phyloP scores from a whole-genome alignment of 73 alveolate genomes.

The Tetrahymena thermophila region DNA sequence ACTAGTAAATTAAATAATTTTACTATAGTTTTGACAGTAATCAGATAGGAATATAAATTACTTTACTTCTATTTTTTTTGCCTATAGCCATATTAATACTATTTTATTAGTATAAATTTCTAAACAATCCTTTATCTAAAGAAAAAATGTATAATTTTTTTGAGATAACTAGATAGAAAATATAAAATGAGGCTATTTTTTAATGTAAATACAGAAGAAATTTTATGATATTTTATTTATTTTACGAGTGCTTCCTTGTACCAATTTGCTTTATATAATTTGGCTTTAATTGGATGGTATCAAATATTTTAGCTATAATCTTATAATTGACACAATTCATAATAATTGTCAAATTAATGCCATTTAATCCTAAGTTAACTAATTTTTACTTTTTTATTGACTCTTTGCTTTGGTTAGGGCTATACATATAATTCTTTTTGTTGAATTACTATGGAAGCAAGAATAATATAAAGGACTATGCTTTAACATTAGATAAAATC shows the following conservation, averaged over 20 bases:
- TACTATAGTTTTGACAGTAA: neutral
- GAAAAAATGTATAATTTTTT: neutral
- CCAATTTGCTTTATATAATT: neutral
- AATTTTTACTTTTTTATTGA: neutral
- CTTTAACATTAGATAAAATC: neutral
- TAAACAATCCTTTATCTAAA: neutral
- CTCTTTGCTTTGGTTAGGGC: neutral
- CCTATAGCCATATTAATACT: neutral
- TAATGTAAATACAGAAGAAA: neutral
- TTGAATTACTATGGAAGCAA: neutral
- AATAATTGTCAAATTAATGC: neutral
- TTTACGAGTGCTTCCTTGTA: neutral
- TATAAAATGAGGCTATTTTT: neutral
- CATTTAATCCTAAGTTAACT: neutral
- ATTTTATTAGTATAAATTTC: neutral
- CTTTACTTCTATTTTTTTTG: neutral
- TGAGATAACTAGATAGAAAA: neutral
- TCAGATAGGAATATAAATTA: neutral
- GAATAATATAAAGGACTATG: neutral
- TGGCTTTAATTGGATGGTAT: neutral
- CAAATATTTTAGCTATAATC: neutral
- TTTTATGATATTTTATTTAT: neutral
- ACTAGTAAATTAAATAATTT: too few relatives aligned
- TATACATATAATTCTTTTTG: neutral
- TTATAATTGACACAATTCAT: neutral